phyloP scores from a whole-genome alignment of 768 basidiomycete genomes.

The Auricularia heimuer region DNA sequence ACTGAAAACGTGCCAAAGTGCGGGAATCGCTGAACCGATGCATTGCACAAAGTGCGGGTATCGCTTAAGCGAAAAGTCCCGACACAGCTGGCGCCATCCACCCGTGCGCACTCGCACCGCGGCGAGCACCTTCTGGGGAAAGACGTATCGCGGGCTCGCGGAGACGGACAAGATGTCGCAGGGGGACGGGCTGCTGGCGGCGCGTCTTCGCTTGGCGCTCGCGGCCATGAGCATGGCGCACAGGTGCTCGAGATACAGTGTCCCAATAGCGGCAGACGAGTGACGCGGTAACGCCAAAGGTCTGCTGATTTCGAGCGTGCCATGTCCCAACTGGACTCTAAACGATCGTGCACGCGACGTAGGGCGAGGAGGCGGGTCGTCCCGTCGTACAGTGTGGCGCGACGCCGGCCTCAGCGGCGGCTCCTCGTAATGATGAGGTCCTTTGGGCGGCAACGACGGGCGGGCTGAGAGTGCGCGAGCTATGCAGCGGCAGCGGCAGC shows the following conservation, averaged over 20 bases:
- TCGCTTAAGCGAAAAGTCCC: no score
- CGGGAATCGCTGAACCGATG: no score
- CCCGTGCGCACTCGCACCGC: conserved; percentile 34
- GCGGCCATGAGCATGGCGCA: no score
- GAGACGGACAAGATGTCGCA: conserved; percentile 79
- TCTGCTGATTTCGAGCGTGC: no score
- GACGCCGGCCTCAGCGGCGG: background rate
- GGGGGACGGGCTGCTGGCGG: conserved; percentile 61
- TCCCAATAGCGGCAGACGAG: no score
- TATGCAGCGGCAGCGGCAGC: background rate
- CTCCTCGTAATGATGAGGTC: no score
- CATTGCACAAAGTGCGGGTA: no score
- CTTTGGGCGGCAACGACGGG: background rate
- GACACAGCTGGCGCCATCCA: background rate
- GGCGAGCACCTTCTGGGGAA: conserved; percentile 94
- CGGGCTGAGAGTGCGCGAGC: background rate
- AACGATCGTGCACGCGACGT: background rate
- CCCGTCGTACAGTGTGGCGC: background rate
- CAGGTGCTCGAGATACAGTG: no score
- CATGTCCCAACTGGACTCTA: background rate
- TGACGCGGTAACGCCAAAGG: no score
- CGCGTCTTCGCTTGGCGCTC: no score
- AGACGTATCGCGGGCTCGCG: conserved; percentile 48
- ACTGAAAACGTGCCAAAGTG: no score
- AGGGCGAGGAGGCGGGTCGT: background rate